Conservation (phyloP, 2,329 filamentous ascomycete species). For the Hyphodiscus sp. region DNA sequence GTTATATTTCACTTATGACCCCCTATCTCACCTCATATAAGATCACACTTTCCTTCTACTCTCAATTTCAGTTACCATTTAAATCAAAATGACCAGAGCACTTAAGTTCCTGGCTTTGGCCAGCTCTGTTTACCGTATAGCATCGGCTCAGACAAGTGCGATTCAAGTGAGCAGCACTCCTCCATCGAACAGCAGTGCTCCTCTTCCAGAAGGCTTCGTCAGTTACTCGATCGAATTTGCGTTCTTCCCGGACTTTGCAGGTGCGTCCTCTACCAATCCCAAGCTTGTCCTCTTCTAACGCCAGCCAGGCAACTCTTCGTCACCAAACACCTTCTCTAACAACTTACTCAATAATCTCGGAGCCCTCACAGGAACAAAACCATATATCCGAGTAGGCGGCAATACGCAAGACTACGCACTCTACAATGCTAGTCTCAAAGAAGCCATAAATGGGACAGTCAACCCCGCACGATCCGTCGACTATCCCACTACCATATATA, state of each 20-base stretch:
- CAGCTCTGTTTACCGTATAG: not conserved
- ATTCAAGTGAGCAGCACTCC: constrained; percentile 8
- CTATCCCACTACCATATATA: constrained; percentile 54
- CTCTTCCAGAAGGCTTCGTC: constrained; percentile 38
- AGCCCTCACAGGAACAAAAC: constrained; percentile 47
- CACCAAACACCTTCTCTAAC: constrained; percentile 54
- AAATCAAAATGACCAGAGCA: not conserved
- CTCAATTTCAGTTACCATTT: not conserved
- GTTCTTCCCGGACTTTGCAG: constrained; percentile 40
- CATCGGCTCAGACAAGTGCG: not conserved
- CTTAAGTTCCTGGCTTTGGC: not conserved
- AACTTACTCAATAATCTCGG: constrained; percentile 52
- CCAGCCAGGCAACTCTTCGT: constrained; percentile 40
- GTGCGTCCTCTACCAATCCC: constrained; percentile 4
- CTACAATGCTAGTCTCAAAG: constrained; percentile 46
- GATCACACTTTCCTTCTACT: not conserved
- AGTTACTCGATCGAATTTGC: constrained; percentile 47
- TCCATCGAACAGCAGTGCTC: constrained; percentile 13
- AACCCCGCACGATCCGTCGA: constrained; percentile 44
- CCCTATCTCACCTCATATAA: not conserved
- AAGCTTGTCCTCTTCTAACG: not conserved
- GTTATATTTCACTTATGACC: not conserved
- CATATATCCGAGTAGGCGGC: constrained; percentile 57
- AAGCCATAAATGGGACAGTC: constrained; percentile 46
- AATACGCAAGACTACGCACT: constrained; percentile 62